A percentile compares a stretch with the other conserved stretches of the same genome.
Evolutionary conservation across 805 yeast genomes (phyloP).

Genomic region (Metschnikowia arizonensis): DNA sequence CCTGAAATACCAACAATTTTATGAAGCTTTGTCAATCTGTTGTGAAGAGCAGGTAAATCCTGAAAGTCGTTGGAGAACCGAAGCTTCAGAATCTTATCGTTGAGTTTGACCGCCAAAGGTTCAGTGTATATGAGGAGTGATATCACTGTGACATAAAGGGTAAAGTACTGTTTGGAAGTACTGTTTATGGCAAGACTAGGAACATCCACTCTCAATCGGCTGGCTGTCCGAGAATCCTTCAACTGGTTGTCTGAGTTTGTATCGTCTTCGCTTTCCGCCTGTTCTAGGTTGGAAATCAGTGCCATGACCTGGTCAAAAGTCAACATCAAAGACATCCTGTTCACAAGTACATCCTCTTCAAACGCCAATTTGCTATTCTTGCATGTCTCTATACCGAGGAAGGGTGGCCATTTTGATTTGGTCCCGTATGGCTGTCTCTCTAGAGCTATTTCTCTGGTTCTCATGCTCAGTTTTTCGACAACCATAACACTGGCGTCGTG

Average conservation of each 20-base stretch:
- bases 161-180: conserved; percentile 69
- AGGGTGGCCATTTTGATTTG: conserved; percentile 75
- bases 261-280: conserved; percentile 8
- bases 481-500: conserved; percentile 70
- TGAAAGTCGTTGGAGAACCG: conserved; percentile 67
- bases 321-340: conserved; percentile 58
- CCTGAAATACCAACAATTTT: conserved; percentile 40
- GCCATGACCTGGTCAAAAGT: conserved; percentile 47
- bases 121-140: conserved; percentile 70
- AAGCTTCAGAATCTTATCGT: conserved; percentile 60
- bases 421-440: conserved; percentile 60
- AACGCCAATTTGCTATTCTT: conserved; percentile 45
- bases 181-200: conserved; percentile 66
- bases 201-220: conserved; percentile 57
- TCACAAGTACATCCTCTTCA: conserved; percentile 50
- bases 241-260: conserved; percentile 1
- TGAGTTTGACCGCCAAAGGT: conserved; percentile 56
- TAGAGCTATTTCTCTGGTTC: conserved; percentile 35
- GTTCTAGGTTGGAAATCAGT: conserved; percentile 19
- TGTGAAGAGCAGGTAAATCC: conserved; percentile 48
- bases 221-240: conserved; percentile 7
- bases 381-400: conserved; percentile 73
- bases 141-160: conserved; percentile 58
- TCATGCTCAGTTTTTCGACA: conserved; percentile 47
- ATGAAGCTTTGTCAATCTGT: conserved; percentile 48